Evolutionary conservation across 1,139 yeast genomes (phyloP), one percentile per base, ranked within the genome.

Genomic region (Eremothecium sinecaudum): DNA sequence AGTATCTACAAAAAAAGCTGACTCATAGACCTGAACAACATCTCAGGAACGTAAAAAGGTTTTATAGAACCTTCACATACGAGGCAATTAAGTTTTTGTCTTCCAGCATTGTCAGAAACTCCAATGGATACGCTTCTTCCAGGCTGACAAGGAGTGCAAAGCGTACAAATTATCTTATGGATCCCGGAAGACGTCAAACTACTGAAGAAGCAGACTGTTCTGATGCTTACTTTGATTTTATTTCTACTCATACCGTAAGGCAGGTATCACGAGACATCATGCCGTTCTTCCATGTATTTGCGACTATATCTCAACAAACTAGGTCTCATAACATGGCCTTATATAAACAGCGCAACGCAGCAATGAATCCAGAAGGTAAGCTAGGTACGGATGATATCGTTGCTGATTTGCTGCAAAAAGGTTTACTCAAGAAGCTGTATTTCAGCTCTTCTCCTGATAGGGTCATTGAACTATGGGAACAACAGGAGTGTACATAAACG

Each of bases 71-170:
- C 10, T 18, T 31, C 13, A 22, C 35, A 4, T 22, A 11, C 9
- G 40, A 30, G 19, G 20, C 28, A 17, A 27, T 27, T 6, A 19
- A 21, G 11, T 27, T 27, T 15, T 10, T 27, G 4, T 27, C 30
- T 10, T 27, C 30, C n/a, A 17, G 9, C 22, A 11, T 27, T 16
- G 17, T 16, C n/a, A 27, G 21, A n/a, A 7, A n/a, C 4, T 12
- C 18, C 10, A 18, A 15, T 7, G 14, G 11, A 5, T 20, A 16
- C 21, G 28, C 24, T 10, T 18, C 28, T 25, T 23, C 41, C 5
- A 43, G 56, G 20, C 44, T 42, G 31, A 51, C 57, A 2, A 51
- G 58, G 38, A 53, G 52, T 31, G 44, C 55, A 1, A 42, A 45
- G 25, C 51, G 43, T 29, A 33, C 46, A 2, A 39, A 36, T 18